A percentile compares a stretch with the other conserved stretches of the same genome.
Evolutionary conservation across 352 stramenopile species (phyloP).

Genomic region (Globisporangium lucens): DNA sequence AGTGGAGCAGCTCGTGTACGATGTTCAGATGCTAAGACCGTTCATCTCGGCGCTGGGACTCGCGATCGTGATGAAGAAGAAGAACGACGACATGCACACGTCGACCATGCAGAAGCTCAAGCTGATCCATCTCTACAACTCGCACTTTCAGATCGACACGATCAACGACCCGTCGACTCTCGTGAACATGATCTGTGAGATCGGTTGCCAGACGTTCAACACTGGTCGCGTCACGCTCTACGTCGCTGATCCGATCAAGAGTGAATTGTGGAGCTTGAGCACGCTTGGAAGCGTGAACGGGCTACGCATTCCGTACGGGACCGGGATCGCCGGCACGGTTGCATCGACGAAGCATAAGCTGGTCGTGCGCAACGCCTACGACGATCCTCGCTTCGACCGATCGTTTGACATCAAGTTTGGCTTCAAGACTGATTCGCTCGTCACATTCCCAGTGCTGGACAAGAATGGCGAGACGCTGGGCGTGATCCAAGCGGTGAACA

Average conservation of each 20-base stretch:
- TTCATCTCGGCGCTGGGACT: slow-evolving; percentile 46
- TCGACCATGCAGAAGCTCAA: slow-evolving; percentile 70
- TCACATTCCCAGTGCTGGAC: slow-evolving; percentile 72
- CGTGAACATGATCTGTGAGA: slow-evolving; percentile 70
- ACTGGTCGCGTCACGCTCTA: slow-evolving; percentile 69
- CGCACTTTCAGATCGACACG: slow-evolving; percentile 60
- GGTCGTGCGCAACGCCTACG: slow-evolving; percentile 67
- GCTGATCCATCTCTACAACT: slow-evolving; percentile 59
- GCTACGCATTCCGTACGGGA: slow-evolving; percentile 64
- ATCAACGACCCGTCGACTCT: slow-evolving; percentile 69
- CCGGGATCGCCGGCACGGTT: slow-evolving; percentile 73
- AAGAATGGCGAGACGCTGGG: slow-evolving; percentile 64
- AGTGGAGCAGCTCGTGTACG: slow-evolving; percentile 6
- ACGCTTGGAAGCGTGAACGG: slow-evolving; percentile 71
- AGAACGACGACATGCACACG: slow-evolving; percentile 51
- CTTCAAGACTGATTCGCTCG: slow-evolving; percentile 77
- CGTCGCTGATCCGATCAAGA: slow-evolving; percentile 72
- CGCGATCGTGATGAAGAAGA: slow-evolving; percentile 45
- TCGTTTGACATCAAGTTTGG: slow-evolving; percentile 81
- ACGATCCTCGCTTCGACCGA: slow-evolving; percentile 74
- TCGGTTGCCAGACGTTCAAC: slow-evolving; percentile 66
- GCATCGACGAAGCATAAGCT: slow-evolving; percentile 54
- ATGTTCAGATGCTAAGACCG: slow-evolving; percentile 36
- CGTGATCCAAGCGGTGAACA: slow-evolving; percentile 66
- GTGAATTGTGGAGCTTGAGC: slow-evolving; percentile 71